These are phyloP conservation scores for Sparassis latifolia DNA, from an alignment of 1,284 basidiomycete genomes.

Conservation along the genomic window DNA sequence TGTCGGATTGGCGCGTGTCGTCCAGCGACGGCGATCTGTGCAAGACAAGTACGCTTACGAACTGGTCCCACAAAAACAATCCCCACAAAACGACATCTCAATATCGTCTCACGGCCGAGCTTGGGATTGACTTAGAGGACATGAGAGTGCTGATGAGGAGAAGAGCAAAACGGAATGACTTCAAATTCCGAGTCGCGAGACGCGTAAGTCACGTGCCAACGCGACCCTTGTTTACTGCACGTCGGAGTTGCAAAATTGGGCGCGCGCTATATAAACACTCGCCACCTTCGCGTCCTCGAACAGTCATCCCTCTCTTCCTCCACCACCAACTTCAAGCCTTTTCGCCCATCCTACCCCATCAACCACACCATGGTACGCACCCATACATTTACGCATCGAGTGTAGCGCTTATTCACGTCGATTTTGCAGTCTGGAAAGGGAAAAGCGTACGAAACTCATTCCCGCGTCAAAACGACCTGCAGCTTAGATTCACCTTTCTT, in stretches of 20 bases:
- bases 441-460: conserved; percentile 34
- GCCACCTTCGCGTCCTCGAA: conserved; percentile 19
- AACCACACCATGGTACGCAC: conserved; percentile 24
- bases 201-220: conserved; percentile 23
- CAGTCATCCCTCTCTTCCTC: conserved; percentile 18
- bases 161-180: not conserved
- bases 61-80: too few relatives aligned
- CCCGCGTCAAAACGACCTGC: not conserved
- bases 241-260: conserved; percentile 25
- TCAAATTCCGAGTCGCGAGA: conserved; percentile 2
- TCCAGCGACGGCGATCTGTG: too few relatives aligned
- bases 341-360: conserved; percentile 10
- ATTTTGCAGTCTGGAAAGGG: conserved; percentile 45
- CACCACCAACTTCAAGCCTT: conserved; percentile 21
- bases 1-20: too few relatives aligned
- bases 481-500: conserved; percentile 10
- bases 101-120: too few relatives aligned
- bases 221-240: conserved; percentile 22
- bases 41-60: too few relatives aligned
- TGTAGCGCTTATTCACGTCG: conserved; percentile 11
- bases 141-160: too few relatives aligned
- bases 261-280: conserved; percentile 26
- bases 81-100: too few relatives aligned
- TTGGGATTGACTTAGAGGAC: too few relatives aligned
- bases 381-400: conserved; percentile 5